These are phyloP conservation scores for Antarctomyces pellizariae DNA, from an alignment of 495 filamentous ascomycete genomes.

Conservation along the genomic window DNA sequence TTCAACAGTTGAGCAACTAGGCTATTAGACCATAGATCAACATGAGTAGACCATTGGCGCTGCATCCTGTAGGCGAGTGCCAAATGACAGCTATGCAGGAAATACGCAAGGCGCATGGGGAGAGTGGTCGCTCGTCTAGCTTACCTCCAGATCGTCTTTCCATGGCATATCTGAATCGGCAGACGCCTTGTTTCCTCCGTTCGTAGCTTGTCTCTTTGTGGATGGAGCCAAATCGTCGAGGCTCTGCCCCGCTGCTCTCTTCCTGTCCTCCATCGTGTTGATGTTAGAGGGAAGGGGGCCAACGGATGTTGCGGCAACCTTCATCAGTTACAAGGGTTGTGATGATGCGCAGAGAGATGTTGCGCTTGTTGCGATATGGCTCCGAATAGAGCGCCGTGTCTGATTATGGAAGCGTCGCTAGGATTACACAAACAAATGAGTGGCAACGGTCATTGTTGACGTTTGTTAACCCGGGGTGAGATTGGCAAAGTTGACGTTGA, in stretches of 20 bases:
- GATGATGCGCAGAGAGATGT: constrained; percentile 5
- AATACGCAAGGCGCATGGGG: no score
- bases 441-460: no score
- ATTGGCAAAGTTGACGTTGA: no score
- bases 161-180: constrained; percentile 60
- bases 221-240: constrained; percentile 62
- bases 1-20: background rate
- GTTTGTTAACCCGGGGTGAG: no score
- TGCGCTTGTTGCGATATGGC: no score
- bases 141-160: constrained; percentile 78
- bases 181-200: constrained; percentile 48
- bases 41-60: no score
- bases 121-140: constrained; percentile 14
- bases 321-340: constrained; percentile 9
- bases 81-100: background rate
- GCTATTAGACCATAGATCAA: background rate
- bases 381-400: no score
- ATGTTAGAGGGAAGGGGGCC: constrained; percentile 35
- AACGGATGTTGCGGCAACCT: constrained; percentile 7
- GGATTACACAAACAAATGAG: no score
- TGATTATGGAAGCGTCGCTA: no score
- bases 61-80: no score
- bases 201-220: constrained; percentile 65
- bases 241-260: constrained; percentile 54
- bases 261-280: constrained; percentile 95